Conservation (phyloP, 129 eudicot genomes). For the Flaveria bidentis region DNA sequence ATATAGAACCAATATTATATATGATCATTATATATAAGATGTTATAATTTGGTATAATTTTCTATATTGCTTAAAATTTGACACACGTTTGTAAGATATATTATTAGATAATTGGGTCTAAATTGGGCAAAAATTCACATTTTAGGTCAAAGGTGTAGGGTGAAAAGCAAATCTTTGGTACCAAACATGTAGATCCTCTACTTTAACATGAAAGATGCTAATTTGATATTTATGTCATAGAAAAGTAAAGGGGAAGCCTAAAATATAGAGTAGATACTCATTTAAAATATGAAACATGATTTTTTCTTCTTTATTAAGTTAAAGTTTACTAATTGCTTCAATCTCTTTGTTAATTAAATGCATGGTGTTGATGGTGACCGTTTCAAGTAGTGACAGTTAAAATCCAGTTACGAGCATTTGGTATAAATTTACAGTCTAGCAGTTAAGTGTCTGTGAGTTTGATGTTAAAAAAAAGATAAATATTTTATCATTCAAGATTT, state of each 20-base stretch:
- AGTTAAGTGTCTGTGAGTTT: too few relatives aligned
- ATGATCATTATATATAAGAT: background rate
- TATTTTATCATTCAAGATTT: too few relatives aligned
- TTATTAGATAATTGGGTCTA: background rate
- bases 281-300: background rate
- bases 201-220: background rate
- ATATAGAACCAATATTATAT: background rate
- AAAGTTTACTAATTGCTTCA: too few relatives aligned
- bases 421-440: too few relatives aligned
- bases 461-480: too few relatives aligned
- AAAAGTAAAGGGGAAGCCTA: too few relatives aligned
- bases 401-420: too few relatives aligned
- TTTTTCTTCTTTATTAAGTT: background rate
- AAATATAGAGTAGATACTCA: too few relatives aligned
- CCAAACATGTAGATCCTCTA: background rate
- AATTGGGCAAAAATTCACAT: background rate
- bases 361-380: too few relatives aligned
- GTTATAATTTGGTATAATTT: background rate
- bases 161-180: background rate
- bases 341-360: too few relatives aligned
- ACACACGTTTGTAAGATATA: background rate
- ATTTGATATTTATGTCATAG: background rate
- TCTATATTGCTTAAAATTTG: background rate
- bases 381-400: too few relatives aligned
- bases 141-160: conserved; percentile 2